Base-by-base conservation (phyloP, 148 eudicot species). In the Vaccinium myrtillus region DNA sequence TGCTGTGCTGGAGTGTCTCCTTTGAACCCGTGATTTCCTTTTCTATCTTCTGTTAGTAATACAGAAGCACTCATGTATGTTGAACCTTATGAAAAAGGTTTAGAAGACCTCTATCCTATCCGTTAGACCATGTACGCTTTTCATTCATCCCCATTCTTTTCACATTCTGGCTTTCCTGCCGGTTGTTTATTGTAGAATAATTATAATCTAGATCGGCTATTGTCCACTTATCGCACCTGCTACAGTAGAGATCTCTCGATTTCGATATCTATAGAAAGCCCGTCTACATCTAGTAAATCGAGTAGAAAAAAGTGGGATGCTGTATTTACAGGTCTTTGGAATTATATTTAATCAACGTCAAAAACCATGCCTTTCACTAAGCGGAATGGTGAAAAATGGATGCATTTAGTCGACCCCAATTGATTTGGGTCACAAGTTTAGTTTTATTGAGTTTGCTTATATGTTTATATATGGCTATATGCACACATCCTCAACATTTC, bases 1-100 rank as follows among this genome's bases (percentile, higher is more conserved):
- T 25, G 73, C 73, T 67, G 73, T 67, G 73, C 73, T 67, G 73
- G 32, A 67, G 73, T 67, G 25, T 67, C 36, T 67, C 73, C 16
- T 67, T 3, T 67, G 73, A 67, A 67, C 16, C 23, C 9, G 16
- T 67, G 36, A 67, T 67, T 36, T 36, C 39, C 39, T 36, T 43
- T 43, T 43, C 46, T 43, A 43, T 43, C 46, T 65, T 65, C 71
- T 65, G 11, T 65, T 25, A 23, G 73, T 27, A 59, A 19, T 12
- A 59, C 23, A 59, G 67, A 59, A 19, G 10, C 23, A 59, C 67
- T 59, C 3, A 19, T 59, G 4, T 56, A 0, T 59, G 21, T 59
- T 59, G 23, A 59, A 21, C 46, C 46, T 43, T 3, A 43, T 43
- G 46, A 4, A 6, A 43, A 43, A 43, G 46, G 46, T 43, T 43